A percentile compares a stretch with the other conserved stretches of the same genome.
phyloP scores from a whole-genome alignment of 805 yeast species.

The Myxozyma nipponensis region DNA sequence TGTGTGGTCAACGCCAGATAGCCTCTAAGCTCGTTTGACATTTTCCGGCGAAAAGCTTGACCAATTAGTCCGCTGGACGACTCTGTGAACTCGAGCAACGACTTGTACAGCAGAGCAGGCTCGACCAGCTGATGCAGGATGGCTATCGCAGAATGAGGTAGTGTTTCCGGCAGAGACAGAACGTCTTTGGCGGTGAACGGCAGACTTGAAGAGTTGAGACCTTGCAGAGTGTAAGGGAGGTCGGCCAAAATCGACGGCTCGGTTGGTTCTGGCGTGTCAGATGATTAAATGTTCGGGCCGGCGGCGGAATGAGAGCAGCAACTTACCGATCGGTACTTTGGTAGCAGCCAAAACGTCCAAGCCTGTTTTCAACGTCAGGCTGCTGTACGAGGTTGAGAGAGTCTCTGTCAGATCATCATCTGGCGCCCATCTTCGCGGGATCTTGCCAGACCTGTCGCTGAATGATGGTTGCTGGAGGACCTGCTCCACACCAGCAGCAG shows the following conservation, averaged over 20 bases:
- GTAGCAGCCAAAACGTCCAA: constrained; percentile 19
- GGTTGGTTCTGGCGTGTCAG: constrained; percentile 18
- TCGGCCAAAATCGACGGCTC: constrained; percentile 29
- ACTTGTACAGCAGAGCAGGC: constrained; percentile 63
- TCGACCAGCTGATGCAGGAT: constrained; percentile 58
- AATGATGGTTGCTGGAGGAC: too few species aligned
- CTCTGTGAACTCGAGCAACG: constrained; percentile 40
- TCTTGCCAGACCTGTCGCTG: not conserved
- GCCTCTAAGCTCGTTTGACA: constrained; percentile 43
- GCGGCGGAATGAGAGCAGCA: too few species aligned
- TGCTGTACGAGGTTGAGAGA: not conserved
- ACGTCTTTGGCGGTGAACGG: constrained; percentile 8
- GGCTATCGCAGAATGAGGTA: constrained; percentile 56
- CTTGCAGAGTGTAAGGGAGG: constrained; percentile 37
- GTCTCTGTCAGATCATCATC: not conserved
- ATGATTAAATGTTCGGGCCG: too few species aligned
- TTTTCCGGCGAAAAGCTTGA: constrained; percentile 54
- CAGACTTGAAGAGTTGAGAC: constrained; percentile 31
- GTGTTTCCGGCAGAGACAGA: constrained; percentile 46
- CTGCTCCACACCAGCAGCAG: too few species aligned
- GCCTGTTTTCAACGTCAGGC: constrained; percentile 6
- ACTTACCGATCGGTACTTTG: constrained; percentile 15
- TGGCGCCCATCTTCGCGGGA: constrained; percentile 9
- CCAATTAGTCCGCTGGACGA: constrained; percentile 50
- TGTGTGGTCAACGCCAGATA: constrained; percentile 46